Base-by-base conservation (phyloP, 2,329 filamentous ascomycete genomes). In the Pseudocercospora pini-densiflorae region DNA sequence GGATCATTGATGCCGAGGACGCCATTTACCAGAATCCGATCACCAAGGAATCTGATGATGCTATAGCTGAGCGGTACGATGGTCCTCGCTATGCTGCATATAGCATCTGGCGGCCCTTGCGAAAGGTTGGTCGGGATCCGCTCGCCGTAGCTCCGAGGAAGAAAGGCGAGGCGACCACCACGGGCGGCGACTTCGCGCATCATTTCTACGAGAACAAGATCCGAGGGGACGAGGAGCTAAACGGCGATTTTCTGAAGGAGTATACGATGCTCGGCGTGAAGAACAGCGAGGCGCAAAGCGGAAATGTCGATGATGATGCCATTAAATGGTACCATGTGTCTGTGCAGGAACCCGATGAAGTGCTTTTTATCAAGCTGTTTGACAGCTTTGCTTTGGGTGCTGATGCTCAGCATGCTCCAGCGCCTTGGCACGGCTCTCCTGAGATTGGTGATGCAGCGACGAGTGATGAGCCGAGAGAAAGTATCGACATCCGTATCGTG, bases 221-320 rank as follows among this genome's bases (percentile, higher is more conserved):
- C 24, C 63, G 23, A 9, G 63, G 63, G 3, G n/a, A 23, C 27
- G 21, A 31, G 29, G 58, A 62, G 45, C 27, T 65, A 3, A 45
- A 47, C 7, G 63, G 63, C 21, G 63, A 65, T 36, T 65, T 55
- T 21, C 24, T 61, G 57, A 65, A 65, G 23, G 63, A 65, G 57
- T 61, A 61, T 33, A 36, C 63, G 12, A 65, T 65, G 63, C 40
- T 65, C 2, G 63, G 63, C 2, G 63, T 65, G 4, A 40, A n/a
- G 14, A n/a, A 40, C 6, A 3, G 2, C 14, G 36, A 40, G 14
- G 36, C 8, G 36, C 12, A 14, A 9, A 40, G 36, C 14, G 36
- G 14, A 12, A 10, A 12, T 33, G 9, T 33, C 31, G 36, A 40
- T 16, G 36, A 9, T 5, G 36, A n/a, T n/a, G 12, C 36, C 2